These are phyloP conservation scores for Tulasnella sp. DNA, from an alignment of 768 basidiomycete genomes.

Conservation along the genomic window DNA sequence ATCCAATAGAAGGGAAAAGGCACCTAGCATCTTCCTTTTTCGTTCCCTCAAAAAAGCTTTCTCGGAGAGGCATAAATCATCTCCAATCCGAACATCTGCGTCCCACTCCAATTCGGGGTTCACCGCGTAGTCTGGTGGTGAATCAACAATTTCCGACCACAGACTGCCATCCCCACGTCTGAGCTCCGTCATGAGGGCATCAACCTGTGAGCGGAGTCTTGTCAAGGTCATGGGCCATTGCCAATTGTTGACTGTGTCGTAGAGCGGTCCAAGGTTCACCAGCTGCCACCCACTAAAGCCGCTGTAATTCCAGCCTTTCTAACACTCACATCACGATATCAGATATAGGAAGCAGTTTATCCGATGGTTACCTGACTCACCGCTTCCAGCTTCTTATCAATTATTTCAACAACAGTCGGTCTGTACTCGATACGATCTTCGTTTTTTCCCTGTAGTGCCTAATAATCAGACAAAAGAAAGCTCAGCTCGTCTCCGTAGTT, in stretches of 20 bases:
- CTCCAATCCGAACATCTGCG: constrained; percentile 24
- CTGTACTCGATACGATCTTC: too few relatives aligned
- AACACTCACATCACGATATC: too few relatives aligned
- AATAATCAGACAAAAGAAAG: too few relatives aligned
- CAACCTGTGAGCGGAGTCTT: background rate
- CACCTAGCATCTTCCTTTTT: constrained; percentile 20
- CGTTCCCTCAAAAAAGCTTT: constrained; percentile 24
- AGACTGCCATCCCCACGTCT: constrained; percentile 21
- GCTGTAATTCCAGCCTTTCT: background rate
- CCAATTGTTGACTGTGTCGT: constrained; percentile 1
- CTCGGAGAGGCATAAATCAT: constrained; percentile 23
- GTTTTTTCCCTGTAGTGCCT: too few relatives aligned
- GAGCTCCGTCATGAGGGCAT: constrained; percentile 20
- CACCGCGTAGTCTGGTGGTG: constrained; percentile 18
- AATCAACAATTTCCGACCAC: constrained; percentile 21
- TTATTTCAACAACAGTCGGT: too few relatives aligned
- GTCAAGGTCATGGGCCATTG: constrained; percentile 5
- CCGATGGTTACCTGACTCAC: too few relatives aligned
- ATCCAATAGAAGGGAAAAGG: constrained; percentile 24
- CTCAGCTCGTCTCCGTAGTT: too few relatives aligned
- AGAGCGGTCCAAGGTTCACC: background rate
- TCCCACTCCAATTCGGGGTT: constrained; percentile 26
- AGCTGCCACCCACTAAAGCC: too few relatives aligned
- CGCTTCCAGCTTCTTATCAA: too few relatives aligned
- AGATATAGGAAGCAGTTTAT: too few relatives aligned